phyloP scores from a whole-genome alignment of 116 monocot genomes.

The Papilionanthe hybrid region DNA sequence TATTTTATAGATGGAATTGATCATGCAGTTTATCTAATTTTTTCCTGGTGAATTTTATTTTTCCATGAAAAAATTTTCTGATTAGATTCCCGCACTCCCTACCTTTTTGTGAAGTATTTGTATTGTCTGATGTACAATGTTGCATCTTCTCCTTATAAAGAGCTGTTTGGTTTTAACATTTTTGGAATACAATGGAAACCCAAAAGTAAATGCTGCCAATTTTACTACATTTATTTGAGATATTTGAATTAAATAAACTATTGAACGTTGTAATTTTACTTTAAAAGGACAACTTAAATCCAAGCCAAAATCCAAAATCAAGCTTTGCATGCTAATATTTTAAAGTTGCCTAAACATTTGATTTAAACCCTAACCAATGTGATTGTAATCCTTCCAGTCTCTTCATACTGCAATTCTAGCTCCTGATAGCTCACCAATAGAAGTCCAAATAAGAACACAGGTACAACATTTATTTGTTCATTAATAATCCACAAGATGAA shows the following conservation, averaged over 20 bases:
- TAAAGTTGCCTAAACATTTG: too few species aligned
- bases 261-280: too few species aligned
- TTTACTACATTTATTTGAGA: too few species aligned
- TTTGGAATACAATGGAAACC: too few species aligned
- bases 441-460: constrained; percentile 95
- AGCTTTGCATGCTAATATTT: too few species aligned
- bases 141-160: not conserved
- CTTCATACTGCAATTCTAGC: constrained; percentile 94
- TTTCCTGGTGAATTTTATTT: not conserved
- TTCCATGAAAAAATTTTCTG: not conserved
- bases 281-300: too few species aligned
- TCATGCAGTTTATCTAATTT: not conserved
- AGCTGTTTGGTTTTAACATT: too few species aligned
- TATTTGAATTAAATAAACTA: too few species aligned
- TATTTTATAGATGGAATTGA: too few species aligned
- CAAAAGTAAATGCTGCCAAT: too few species aligned
- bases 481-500: not conserved
- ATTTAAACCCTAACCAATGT: not conserved
- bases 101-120: not conserved
- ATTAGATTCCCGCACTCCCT: not conserved
- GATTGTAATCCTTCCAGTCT: constrained; percentile 46
- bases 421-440: constrained; percentile 76
- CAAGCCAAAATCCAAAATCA: too few species aligned
- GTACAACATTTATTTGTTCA: constrained; percentile 17
- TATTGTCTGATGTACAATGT: not conserved